Evolutionary conservation across 1,139 yeast genomes (phyloP).

Genomic region (Meyerozyma smithsonii): DNA sequence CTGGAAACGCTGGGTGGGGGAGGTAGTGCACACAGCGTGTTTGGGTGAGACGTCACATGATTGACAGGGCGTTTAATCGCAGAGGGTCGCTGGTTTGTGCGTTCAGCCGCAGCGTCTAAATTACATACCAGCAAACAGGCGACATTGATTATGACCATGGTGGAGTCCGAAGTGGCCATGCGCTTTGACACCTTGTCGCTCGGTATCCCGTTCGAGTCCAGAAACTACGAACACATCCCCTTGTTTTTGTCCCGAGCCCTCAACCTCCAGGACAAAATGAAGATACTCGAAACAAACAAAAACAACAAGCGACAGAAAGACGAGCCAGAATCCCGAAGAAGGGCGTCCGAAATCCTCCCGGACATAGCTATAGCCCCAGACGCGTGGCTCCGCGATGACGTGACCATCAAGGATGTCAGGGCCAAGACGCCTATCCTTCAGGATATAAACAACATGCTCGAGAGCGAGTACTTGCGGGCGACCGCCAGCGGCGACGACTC

Average conservation of each 20-base stretch:
- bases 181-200: conserved; percentile 9
- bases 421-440: conserved; percentile 30
- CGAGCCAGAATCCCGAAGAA: background rate
- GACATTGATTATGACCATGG: conserved; percentile 1
- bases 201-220: conserved; percentile 11
- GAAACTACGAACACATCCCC: conserved; percentile 12
- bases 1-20: too few relatives aligned
- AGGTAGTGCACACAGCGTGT: too few relatives aligned
- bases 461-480: conserved; percentile 16
- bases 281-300: conserved; percentile 1
- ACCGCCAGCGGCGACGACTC: conserved; percentile 3
- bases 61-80: background rate
- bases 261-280: conserved; percentile 9
- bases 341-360: conserved; percentile 25
- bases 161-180: conserved; percentile 1
- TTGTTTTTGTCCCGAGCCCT: conserved; percentile 11
- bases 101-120: background rate
- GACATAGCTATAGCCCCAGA: conserved; percentile 35
- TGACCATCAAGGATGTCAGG: conserved; percentile 28
- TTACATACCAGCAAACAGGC: background rate
- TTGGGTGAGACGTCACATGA: background rate
- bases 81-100: background rate
- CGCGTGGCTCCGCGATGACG: conserved; percentile 34
- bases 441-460: conserved; percentile 33
- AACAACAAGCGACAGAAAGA: background rate